phyloP scores from a whole-genome alignment of 2,329 filamentous ascomycete species.

The Diaporthe ilicicola region DNA sequence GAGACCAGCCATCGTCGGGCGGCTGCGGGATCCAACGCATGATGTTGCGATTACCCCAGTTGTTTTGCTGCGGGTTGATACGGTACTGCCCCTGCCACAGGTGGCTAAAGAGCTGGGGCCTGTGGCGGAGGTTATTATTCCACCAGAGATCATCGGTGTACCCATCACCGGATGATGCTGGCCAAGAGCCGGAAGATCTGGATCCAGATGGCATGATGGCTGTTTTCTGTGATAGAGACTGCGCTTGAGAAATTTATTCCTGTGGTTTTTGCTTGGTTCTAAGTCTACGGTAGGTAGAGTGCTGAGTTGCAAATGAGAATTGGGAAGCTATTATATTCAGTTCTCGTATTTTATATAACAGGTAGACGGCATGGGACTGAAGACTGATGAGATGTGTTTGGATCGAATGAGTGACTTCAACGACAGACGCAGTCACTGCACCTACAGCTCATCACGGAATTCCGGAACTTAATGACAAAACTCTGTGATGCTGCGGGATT shows the following conservation, averaged over 20 bases:
- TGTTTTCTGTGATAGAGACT: neutral
- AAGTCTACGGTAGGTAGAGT: no score
- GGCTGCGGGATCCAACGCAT: conserved; percentile 4
- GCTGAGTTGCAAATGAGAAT: neutral
- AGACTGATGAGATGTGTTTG: neutral
- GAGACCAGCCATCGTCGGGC: neutral
- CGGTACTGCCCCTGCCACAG: neutral
- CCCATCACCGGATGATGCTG: neutral
- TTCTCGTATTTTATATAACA: neutral
- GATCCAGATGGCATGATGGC: neutral
- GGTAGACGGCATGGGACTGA: no score
- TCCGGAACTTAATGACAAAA: neutral
- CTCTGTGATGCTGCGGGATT: no score
- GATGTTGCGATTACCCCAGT: conserved; percentile 16
- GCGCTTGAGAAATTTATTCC: neutral
- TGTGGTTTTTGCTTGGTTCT: no score
- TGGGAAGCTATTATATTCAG: neutral
- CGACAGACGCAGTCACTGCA: neutral
- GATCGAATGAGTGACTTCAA: neutral
- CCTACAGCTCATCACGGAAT: no score
- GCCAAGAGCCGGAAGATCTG: neutral
- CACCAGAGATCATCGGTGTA: conserved; percentile 9
- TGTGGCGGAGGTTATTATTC: neutral
- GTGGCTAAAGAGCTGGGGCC: neutral
- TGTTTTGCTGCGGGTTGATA: conserved; percentile 12